phyloP scores from a whole-genome alignment of 345 rosid genomes.

The Brassica napus region DNA sequence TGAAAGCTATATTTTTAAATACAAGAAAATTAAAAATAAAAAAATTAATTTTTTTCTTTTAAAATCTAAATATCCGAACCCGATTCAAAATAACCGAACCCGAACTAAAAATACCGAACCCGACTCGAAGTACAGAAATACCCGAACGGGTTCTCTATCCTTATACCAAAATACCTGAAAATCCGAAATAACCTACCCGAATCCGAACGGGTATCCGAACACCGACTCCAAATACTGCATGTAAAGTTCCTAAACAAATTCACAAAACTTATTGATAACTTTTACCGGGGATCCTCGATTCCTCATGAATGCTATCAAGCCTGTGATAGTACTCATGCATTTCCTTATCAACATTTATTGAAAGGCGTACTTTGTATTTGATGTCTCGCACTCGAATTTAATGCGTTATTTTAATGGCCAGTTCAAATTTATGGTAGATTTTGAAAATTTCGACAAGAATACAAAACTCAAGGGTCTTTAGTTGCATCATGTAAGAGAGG shows the following conservation, averaged over 20 bases:
- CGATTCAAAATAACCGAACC: no score
- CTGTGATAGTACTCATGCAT: not conserved
- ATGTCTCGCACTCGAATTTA: conserved; percentile 18
- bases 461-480: not conserved
- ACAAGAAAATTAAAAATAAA: no score
- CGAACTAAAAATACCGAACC: no score
- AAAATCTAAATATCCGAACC: no score
- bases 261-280: not conserved
- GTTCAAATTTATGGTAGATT: conserved; percentile 6
- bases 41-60: no score
- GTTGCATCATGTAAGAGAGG: conserved; percentile 1
- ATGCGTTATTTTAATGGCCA: conserved; percentile 2
- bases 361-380: conserved; percentile 24
- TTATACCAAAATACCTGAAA: no score
- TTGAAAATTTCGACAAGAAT: not conserved
- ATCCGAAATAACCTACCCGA: no score
- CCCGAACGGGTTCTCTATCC: no score
- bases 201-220: no score
- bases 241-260: not conserved
- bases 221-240: not conserved
- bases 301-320: not conserved
- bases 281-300: not conserved
- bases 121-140: no score
- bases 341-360: conserved; percentile 14
- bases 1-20: no score